Evolutionary conservation across 2,329 filamentous ascomycete genomes (phyloP).

Genomic region (Fusarium sp.): DNA sequence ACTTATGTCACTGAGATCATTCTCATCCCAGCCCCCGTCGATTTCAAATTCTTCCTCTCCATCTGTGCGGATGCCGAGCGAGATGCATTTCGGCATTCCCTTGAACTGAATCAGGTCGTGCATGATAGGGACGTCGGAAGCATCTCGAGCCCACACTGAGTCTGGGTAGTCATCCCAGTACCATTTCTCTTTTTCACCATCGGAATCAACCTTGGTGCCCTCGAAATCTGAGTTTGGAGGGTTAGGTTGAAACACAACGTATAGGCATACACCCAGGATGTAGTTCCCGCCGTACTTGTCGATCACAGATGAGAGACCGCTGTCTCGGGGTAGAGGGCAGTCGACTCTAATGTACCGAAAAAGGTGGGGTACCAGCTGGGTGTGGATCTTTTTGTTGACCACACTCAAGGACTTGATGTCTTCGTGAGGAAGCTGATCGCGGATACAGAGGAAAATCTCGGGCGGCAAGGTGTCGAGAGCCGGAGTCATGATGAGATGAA

Average conservation of each 20-base stretch:
- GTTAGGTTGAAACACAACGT: neutral
- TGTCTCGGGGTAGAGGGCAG: constrained; percentile 4
- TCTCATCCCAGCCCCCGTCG: neutral
- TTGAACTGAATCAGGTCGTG: constrained; percentile 6
- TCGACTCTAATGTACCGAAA: constrained; percentile 1
- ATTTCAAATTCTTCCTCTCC: neutral
- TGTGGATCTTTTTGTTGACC: neutral
- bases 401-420: constrained; percentile 1
- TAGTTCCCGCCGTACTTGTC: neutral
- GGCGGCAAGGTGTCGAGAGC: neutral
- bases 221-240: neutral
- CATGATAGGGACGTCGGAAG: neutral
- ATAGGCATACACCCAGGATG: neutral
- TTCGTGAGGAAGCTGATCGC: neutral
- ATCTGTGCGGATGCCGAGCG: neutral
- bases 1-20: neutral
- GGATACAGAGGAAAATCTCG: neutral
- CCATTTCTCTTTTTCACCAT: neutral
- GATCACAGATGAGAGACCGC: neutral
- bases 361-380: neutral
- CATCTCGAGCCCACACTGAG: constrained; percentile 13
- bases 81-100: neutral
- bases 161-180: neutral
- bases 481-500: neutral
- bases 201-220: neutral